These are phyloP conservation scores for Haplographium delicatum DNA, from an alignment of 495 filamentous ascomycete genomes.

Conservation along the genomic window DNA sequence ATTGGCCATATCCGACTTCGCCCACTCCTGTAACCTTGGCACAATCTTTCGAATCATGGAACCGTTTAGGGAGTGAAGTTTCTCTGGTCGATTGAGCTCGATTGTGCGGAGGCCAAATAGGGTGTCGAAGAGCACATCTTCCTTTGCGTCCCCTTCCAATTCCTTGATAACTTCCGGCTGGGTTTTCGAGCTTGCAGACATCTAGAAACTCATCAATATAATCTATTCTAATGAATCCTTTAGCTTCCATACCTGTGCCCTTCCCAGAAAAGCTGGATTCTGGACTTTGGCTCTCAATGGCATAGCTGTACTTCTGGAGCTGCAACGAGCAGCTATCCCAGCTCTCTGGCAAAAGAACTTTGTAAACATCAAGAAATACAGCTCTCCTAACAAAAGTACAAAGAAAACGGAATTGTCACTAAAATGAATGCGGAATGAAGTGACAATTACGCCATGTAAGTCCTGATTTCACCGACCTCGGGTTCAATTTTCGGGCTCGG, in stretches of 20 bases:
- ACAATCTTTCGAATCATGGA: conserved; percentile 94
- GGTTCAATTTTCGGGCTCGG: conserved; percentile 9
- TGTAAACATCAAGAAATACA: conserved; percentile 26
- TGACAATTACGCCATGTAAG: conserved; percentile 3
- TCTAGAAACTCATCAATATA: conserved; percentile 12
- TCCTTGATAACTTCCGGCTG: conserved; percentile 41
- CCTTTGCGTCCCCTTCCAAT: conserved; percentile 62
- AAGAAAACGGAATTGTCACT: conserved; percentile 9
- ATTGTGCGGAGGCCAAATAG: conserved; percentile 86
- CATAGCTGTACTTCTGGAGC: conserved; percentile 49
- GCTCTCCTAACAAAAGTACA: not conserved
- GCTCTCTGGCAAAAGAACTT: conserved; percentile 22
- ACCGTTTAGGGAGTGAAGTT: conserved; percentile 83
- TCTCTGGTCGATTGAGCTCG: conserved; percentile 87
- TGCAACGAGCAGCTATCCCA: conserved; percentile 16
- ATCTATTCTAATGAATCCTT: not conserved
- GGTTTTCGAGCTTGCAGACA: conserved; percentile 16
- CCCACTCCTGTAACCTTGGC: conserved; percentile 83
- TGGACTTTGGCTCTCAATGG: conserved; percentile 82
- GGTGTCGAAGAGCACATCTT: conserved; percentile 88
- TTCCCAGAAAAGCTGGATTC: conserved; percentile 48
- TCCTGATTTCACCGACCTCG: conserved; percentile 13
- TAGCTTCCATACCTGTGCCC: conserved; percentile 37
- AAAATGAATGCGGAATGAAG: conserved; percentile 17
- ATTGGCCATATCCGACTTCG: conserved; percentile 88